phyloP scores from a whole-genome alignment of 139 green algal species.

The Haematococcus sp. region DNA sequence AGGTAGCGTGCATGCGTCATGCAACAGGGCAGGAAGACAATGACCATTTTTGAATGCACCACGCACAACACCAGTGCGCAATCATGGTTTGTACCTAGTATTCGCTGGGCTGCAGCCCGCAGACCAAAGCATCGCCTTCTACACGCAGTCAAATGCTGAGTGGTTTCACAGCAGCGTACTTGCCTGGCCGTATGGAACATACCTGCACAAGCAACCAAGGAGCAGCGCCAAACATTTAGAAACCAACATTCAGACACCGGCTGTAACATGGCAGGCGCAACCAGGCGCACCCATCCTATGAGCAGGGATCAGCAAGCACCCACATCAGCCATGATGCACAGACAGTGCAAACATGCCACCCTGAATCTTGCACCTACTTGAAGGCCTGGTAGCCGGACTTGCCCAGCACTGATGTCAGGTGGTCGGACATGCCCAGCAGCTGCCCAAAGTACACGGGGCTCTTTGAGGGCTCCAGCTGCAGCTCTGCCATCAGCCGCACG shows the following conservation, averaged over 20 bases:
- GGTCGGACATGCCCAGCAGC: slow-evolving; percentile 90
- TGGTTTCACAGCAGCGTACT: slow-evolving; percentile 38
- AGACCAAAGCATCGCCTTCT: background rate
- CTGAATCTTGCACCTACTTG: no score
- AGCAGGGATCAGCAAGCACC: no score
- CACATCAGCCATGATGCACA: no score
- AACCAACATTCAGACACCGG: no score
- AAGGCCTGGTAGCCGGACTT: slow-evolving; percentile 34
- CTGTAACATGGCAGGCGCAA: no score
- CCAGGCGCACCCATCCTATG: no score
- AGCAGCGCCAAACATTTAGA: no score
- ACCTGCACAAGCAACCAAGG: no score
- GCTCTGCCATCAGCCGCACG: slow-evolving; percentile 55
- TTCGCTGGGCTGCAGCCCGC: background rate
- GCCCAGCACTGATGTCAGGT: slow-evolving; percentile 52
- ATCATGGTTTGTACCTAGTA: background rate
- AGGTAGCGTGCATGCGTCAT: background rate
- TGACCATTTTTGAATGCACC: background rate
- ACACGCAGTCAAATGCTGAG: background rate
- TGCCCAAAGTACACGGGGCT: slow-evolving; percentile 81
- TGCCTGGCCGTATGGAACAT: slow-evolving; percentile 74
- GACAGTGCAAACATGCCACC: no score
- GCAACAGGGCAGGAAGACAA: background rate
- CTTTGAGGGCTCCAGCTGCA: slow-evolving; percentile 45
- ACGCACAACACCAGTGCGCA: background rate